Evolutionary conservation across 2,329 filamentous ascomycete genomes (phyloP).

Genomic region (Laburnicola sp.): DNA sequence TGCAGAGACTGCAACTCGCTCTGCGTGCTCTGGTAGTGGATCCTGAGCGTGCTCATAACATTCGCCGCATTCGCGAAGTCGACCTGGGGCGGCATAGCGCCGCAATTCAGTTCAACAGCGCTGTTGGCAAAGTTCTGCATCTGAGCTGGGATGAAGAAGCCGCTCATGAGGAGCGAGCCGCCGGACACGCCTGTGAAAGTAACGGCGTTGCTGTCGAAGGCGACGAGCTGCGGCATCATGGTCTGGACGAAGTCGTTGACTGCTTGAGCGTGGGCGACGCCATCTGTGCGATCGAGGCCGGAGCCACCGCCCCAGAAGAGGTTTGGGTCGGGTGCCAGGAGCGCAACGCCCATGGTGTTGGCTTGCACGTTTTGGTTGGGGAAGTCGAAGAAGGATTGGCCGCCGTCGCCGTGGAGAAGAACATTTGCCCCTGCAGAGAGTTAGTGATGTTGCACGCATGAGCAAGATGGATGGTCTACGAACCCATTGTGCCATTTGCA

Average conservation of each 20-base stretch:
- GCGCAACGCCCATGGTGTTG: constrained; percentile 57
- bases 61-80: constrained; percentile 49
- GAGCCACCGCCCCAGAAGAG: constrained; percentile 62
- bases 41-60: constrained; percentile 52
- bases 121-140: constrained; percentile 55
- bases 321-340: constrained; percentile 58
- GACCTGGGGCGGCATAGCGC: constrained; percentile 59
- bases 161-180: constrained; percentile 57
- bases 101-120: constrained; percentile 61
- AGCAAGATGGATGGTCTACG: neutral
- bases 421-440: constrained; percentile 55
- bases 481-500: constrained; percentile 42
- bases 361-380: constrained; percentile 58
- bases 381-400: constrained; percentile 62
- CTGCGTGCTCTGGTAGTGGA: constrained; percentile 62
- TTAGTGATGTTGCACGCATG: neutral
- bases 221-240: constrained; percentile 57
- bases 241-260: constrained; percentile 57
- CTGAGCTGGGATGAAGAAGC: constrained; percentile 62
- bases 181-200: constrained; percentile 63
- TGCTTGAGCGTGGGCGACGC: constrained; percentile 59
- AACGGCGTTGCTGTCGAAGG: constrained; percentile 57
- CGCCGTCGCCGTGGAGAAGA: constrained; percentile 63
- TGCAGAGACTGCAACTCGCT: constrained; percentile 57
- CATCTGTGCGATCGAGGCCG: constrained; percentile 58